phyloP scores from a whole-genome alignment of 257 asterid species.

The Solanum etuberosum region DNA sequence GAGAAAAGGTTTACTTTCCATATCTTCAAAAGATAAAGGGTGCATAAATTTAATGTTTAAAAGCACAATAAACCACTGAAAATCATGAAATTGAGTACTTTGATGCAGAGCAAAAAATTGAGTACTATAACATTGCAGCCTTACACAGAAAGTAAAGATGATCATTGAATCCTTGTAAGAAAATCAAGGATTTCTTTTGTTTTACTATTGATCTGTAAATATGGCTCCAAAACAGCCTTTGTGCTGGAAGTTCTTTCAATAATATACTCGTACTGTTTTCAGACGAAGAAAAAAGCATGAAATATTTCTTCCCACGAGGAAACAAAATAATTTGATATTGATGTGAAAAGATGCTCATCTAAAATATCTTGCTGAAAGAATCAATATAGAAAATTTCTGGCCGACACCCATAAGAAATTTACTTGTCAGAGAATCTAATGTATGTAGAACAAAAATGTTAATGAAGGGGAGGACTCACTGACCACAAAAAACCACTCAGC shows the following conservation, averaged over 20 bases:
- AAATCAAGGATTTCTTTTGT: background rate
- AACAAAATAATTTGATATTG: background rate
- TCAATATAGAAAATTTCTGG: background rate
- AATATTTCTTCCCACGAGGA: background rate
- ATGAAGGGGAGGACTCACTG: slow-evolving; percentile 23
- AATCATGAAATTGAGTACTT: background rate
- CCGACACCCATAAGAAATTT: background rate
- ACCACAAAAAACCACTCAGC: slow-evolving; percentile 17
- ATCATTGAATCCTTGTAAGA: background rate
- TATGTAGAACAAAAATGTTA: background rate
- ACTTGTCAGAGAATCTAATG: background rate
- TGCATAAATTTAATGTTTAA: background rate
- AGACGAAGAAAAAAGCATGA: background rate
- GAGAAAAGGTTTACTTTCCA: no score
- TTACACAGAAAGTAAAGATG: background rate
- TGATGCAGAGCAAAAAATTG: background rate
- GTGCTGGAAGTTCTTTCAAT: background rate
- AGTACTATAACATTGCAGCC: no score
- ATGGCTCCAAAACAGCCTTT: background rate
- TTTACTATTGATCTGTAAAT: background rate
- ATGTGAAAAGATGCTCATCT: background rate
- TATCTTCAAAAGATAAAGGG: no score
- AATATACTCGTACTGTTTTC: background rate
- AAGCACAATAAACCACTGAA: background rate
- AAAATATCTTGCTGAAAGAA: background rate